Percentiles rank a stretch among this genome's conserved stretches.
phyloP scores from a whole-genome alignment of 371 early-diverging fungal genomes.

The Saksenaea vasiformis region DNA sequence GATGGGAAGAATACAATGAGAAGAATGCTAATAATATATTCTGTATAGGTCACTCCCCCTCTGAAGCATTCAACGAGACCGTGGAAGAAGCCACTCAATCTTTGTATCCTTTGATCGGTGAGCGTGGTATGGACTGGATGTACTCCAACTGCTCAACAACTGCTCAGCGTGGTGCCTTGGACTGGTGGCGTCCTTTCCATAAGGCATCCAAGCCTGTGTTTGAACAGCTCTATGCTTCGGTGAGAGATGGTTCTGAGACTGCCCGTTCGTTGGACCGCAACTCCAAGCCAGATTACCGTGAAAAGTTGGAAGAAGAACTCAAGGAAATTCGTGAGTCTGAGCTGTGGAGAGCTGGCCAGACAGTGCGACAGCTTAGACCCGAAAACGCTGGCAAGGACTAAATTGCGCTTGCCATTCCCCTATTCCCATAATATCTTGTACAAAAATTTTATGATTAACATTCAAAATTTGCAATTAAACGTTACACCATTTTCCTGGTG shows the following conservation, averaged over 20 bases:
- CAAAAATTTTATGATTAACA: not conserved
- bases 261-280: conserved; percentile 87
- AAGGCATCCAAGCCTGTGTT: conserved; percentile 93
- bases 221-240: conserved; percentile 86
- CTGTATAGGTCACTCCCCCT: conserved; percentile 80
- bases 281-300: conserved; percentile 89
- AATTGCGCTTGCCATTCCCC: not conserved
- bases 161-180: conserved; percentile 94
- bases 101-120: conserved; percentile 94
- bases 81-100: conserved; percentile 99
- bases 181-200: conserved; percentile 96
- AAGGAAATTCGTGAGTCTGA: conserved; percentile 74
- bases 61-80: conserved; percentile 98
- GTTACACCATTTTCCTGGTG: no score
- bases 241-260: conserved; percentile 90
- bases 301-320: conserved; percentile 88
- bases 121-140: conserved; percentile 98
- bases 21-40: conserved; percentile 2
- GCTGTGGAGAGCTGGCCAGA: conserved; percentile 80
- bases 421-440: no score
- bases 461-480: not conserved
- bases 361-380: conserved; percentile 87
- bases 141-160: conserved; percentile 96
- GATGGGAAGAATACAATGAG: not conserved
- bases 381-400: conserved; percentile 63